Evolutionary conservation across 2,329 filamentous ascomycete genomes (phyloP), one percentile per base, ranked within the genome.

Genomic region (Tolypocladium album): DNA sequence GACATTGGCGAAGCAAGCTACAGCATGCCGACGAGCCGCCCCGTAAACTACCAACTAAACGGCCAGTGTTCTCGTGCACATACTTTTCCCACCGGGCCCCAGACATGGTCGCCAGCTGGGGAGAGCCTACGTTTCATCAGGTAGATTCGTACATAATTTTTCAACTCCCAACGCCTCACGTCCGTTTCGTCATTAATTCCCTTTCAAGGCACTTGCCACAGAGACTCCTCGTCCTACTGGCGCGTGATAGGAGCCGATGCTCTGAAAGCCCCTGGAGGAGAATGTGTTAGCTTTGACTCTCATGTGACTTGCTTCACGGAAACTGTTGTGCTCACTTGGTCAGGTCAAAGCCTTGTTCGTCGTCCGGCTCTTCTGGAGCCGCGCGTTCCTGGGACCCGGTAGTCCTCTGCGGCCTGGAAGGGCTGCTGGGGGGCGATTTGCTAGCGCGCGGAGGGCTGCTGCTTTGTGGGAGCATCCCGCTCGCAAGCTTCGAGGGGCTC

Each of bases 161-260:
- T 20, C 20, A 22, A 22, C 50, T n/a, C 47, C 31, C 31, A 55
- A 55, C 50, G 50, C 50, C 31, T 12, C 20, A 36, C 9, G 24
- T 22, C 2, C 45, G 13, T 27, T 17, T 43, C 57, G 40, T 68
- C 58, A 71, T 40, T 63, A 69, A 38, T 69, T 74, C 17, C 72
- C 70, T 57, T 75, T 73, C 60, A 77, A 68, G 7, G 76, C 74
- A 36, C 71, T 75, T 24, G 74, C 72, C 59, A 80, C 74, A 38
- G 78, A 70, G 47, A 78, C 69, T 4, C 79, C 78, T 52, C 75
- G 72, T n/a, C 76, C 74, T 12, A 80, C 76, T 1, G 79, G 79
- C 45, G 83, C 81, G 64, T 87, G 84, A 62, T 84, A 87, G 1
- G 83, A 79, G 38, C 83, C 82, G 58, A 87, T 87, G 63, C 81